Evolutionary conservation across 2,329 filamentous ascomycete genomes (phyloP), one percentile per base, ranked within the genome.

Genomic region (Aspergillus sp.): DNA sequence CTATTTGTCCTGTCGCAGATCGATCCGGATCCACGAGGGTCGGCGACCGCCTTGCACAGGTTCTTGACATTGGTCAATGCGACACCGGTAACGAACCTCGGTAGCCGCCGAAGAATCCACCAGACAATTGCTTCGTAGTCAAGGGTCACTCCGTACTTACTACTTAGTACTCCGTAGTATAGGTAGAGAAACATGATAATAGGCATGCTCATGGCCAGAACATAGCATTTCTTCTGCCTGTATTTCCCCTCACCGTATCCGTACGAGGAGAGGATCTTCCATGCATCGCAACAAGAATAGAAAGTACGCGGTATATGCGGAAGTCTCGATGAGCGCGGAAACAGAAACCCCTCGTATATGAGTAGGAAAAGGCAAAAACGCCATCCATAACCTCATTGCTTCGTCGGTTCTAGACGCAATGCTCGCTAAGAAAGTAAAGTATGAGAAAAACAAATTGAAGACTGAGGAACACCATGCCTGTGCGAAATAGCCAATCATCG

Each of bases 341-440:
- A 55, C 24, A 17, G 52, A 54, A 48, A 36, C 32, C 22, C n/a
- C 32, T 48, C 34, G 30, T 38, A 32, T n/a, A n/a, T 32, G 30
- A 12, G 9, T 24, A 51, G 34, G 38, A 47, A 42, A 57, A 54
- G 49, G 53, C 53, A 36, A 51, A 51, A 57, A 58, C 56, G 59
- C 59, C 56, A 43, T 45, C 36, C 56, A 56, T 34, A 45, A 42
- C 53, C 53, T 50, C 44, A 36, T 22, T 20, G 36, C 41, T 55
- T 51, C 50, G 53, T 48, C 44, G 43, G 26, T 61, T 43, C 49
- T 45, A 62, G 62, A 69, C 68, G 66, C 68, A 67, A 63, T 60
- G 68, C 68, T 70, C 50, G 63, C 66, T 63, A 53, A 54, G 48
- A 55, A 45, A 20, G 45, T 39, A 45, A 56, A 18, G 26, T 26